Evolutionary conservation across 2,329 filamentous ascomycete species (phyloP).

Genomic region (Nothopassalora personata): DNA sequence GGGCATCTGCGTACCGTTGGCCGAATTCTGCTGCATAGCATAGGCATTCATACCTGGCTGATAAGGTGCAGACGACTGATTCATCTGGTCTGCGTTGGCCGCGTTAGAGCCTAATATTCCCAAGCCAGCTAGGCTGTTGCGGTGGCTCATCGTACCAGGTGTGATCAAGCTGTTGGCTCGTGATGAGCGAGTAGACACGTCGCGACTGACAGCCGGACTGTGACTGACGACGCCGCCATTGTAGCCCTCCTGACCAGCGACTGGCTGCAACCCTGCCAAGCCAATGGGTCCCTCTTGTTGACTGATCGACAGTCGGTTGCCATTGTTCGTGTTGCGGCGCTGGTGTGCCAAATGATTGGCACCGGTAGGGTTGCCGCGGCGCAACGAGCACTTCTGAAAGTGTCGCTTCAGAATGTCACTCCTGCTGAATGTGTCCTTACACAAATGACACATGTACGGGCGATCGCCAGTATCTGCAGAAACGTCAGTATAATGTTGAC

Average conservation of each 20-base stretch:
- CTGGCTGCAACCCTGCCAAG: conserved; percentile 32
- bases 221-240: conserved; percentile 26
- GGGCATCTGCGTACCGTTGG: conserved; percentile 26
- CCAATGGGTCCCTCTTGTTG: conserved; percentile 34
- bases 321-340: conserved; percentile 45
- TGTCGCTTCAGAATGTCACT: conserved; percentile 98
- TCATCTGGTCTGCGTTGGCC: conserved; percentile 25
- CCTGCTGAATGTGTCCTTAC: conserved; percentile 94
- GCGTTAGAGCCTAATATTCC: conserved; percentile 30
- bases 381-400: conserved; percentile 97
- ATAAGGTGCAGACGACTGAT: conserved; percentile 25
- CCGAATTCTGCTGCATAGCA: conserved; percentile 30
- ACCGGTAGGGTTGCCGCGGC: conserved; percentile 90
- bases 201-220: conserved; percentile 34
- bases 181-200: conserved; percentile 45
- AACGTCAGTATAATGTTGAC: conserved; percentile 31
- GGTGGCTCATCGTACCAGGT: conserved; percentile 32
- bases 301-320: conserved; percentile 32
- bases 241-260: conserved; percentile 27
- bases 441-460: conserved; percentile 96
- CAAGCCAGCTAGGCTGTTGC: conserved; percentile 30
- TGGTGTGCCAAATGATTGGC: conserved; percentile 85
- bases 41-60: conserved; percentile 31
- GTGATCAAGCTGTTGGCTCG: conserved; percentile 47
- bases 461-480: conserved; percentile 85